Base-by-base conservation (phyloP, 139 green algal genomes). In the Picochlorum costavermella region DNA sequence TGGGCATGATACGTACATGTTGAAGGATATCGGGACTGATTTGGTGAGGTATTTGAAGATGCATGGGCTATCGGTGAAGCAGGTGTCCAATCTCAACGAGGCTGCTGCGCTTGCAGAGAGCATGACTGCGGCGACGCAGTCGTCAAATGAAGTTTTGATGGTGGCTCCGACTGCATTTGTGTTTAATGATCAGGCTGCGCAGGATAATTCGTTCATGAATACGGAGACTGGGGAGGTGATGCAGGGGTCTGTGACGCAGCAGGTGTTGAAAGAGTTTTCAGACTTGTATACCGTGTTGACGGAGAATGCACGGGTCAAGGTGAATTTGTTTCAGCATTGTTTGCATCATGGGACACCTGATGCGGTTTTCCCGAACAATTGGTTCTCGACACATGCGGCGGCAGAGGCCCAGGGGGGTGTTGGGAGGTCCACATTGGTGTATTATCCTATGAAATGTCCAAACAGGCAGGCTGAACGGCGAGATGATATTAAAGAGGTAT, bases 331-430 rank as follows among this genome's bases (percentile, higher is more conserved):
- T 61, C 71, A 89, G 68, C 90, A 96, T 74, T 74, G 51, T 56
- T 60, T 84, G 44, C 25, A 59, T 16, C 89, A 96, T 68, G 85
- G 84, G 67, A 96, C 92, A 0, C 92, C 92, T 6, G 92, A 98
- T 65, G 88, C 92, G 0, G 81, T 87, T 50, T 98, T 98, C 76
- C 92, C 92, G 60, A 98, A 98, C 86, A 98, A 98, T 87, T 98
- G 92, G 90, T 95, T 90, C 64, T 75, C 55, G 62, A 89, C 84
- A 1, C 84, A 88, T 65, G 53, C 73, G 13, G 68, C 64, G 0
- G 67, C 60, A n/a, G 80, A 86, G 57, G 71, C 64, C 6, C 69
- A 55, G 0, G 81, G 83, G 33, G 81, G 75, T 31, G 72, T 83
- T 4, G 31, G 57, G 14, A 33, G 79, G 44, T 53, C 36, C 63